A percentile compares a stretch with the other conserved stretches of the same genome.
Conservation (phyloP, 148 eudicot genomes). For the Rhododendron kiyosumense region DNA sequence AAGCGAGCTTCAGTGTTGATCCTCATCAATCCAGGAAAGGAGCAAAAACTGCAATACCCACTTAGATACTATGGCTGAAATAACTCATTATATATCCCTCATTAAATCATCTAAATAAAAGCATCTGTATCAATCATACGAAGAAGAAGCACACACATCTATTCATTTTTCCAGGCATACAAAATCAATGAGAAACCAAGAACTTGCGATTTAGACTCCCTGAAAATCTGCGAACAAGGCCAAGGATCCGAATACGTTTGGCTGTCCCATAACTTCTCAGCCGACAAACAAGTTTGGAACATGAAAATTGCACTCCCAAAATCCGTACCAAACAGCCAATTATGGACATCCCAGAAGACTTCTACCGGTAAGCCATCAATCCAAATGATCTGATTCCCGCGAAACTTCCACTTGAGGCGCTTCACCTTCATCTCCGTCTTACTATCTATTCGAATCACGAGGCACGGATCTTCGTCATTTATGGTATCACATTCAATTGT, state of each 20-base stretch:
- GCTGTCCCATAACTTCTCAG: constrained; percentile 47
- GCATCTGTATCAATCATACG: background rate
- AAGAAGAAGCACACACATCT: constrained; percentile 11
- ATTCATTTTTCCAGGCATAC: constrained; percentile 66
- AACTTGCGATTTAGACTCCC: constrained; percentile 44
- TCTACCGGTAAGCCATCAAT: constrained; percentile 57
- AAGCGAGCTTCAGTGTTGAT: background rate
- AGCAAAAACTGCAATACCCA: background rate
- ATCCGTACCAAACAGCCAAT: constrained; percentile 48
- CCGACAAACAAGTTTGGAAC: constrained; percentile 51
- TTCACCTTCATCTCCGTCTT: constrained; percentile 55
- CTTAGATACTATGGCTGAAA: background rate
- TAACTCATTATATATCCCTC: background rate
- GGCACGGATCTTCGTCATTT: constrained; percentile 42
- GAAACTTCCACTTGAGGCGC: constrained; percentile 50
- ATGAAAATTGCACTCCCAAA: constrained; percentile 56
- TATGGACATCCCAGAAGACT: constrained; percentile 68
- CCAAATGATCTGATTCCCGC: constrained; percentile 52
- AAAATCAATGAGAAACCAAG: constrained; percentile 53
- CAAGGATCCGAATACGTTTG: constrained; percentile 41
- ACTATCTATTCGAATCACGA: constrained; percentile 41
- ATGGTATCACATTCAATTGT: constrained; percentile 52
- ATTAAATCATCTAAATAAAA: background rate
- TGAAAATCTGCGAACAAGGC: constrained; percentile 41
- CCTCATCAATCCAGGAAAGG: background rate